Conservation (phyloP, 768 basidiomycete genomes). For the Pleurotus salmoneostramineus region DNA sequence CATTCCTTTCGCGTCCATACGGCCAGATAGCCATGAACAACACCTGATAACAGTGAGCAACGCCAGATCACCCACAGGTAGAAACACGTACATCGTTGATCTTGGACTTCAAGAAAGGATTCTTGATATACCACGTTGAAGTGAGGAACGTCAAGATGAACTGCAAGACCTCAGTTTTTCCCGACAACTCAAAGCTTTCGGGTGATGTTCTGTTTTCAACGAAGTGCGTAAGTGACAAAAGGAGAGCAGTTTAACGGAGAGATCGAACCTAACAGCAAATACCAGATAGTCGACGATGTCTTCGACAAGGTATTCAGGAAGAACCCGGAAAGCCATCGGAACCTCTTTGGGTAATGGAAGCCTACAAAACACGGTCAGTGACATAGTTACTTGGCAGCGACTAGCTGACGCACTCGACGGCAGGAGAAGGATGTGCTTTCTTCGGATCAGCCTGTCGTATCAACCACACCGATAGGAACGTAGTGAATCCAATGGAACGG, state of each 20-base stretch:
- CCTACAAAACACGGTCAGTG: constrained; percentile 32
- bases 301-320: constrained; percentile 94
- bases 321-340: constrained; percentile 76
- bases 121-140: constrained; percentile 97
- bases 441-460: constrained; percentile 85
- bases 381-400: background rate
- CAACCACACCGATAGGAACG: constrained; percentile 91
- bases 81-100: constrained; percentile 74
- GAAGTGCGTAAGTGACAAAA: background rate
- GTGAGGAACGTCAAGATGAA: constrained; percentile 90
- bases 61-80: no score
- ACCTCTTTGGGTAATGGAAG: constrained; percentile 84
- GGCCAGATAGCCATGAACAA: constrained; percentile 71
- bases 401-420: constrained; percentile 51
- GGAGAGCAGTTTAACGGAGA: background rate
- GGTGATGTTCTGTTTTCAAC: constrained; percentile 50
- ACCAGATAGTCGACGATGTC: constrained; percentile 89
- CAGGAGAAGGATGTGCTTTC: constrained; percentile 67
- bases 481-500: constrained; percentile 78
- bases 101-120: constrained; percentile 95
- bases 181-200: constrained; percentile 77
- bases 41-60: constrained; percentile 36
- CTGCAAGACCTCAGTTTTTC: constrained; percentile 81
- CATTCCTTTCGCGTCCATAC: constrained; percentile 61
- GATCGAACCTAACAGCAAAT: constrained; percentile 73